These are phyloP conservation scores for Bolboschoenus planiculmis DNA, from an alignment of 176 grass and related monocot species.

Conservation along the genomic window DNA sequence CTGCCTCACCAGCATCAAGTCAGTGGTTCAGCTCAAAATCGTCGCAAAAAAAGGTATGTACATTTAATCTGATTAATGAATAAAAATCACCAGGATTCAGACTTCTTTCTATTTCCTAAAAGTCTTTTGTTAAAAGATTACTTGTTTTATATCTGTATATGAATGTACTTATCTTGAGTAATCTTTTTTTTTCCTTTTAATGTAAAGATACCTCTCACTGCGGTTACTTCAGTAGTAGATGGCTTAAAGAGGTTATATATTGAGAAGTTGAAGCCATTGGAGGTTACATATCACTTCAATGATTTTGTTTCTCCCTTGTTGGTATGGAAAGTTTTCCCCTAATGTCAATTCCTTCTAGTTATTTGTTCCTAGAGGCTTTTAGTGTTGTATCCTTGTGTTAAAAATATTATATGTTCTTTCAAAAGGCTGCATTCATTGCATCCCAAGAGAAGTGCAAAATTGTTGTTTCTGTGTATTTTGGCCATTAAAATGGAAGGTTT, in stretches of 20 bases:
- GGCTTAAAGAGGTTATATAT: slow-evolving; percentile 90
- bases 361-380: neutral
- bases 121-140: neutral
- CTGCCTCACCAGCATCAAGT: slow-evolving; percentile 33
- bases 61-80: neutral
- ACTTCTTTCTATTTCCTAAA: neutral
- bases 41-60: slow-evolving; percentile 69
- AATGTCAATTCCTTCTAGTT: neutral
- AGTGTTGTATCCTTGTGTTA: neutral
- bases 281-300: slow-evolving; percentile 93
- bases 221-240: slow-evolving; percentile 91
- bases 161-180: neutral
- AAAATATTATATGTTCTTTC: slow-evolving; percentile 4
- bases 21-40: slow-evolving; percentile 95
- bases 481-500: neutral
- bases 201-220: slow-evolving; percentile 74
- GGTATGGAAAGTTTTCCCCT: slow-evolving; percentile 33
- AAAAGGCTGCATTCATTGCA: slow-evolving; percentile 13
- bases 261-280: slow-evolving; percentile 94
- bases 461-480: neutral
- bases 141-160: slow-evolving; percentile 10
- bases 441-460: neutral
- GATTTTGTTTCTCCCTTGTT: slow-evolving; percentile 88
- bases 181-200: slow-evolving; percentile 15
- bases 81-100: neutral